Base-by-base conservation (phyloP, 208 protist genomes). In the Leishmania amazonensis region DNA sequence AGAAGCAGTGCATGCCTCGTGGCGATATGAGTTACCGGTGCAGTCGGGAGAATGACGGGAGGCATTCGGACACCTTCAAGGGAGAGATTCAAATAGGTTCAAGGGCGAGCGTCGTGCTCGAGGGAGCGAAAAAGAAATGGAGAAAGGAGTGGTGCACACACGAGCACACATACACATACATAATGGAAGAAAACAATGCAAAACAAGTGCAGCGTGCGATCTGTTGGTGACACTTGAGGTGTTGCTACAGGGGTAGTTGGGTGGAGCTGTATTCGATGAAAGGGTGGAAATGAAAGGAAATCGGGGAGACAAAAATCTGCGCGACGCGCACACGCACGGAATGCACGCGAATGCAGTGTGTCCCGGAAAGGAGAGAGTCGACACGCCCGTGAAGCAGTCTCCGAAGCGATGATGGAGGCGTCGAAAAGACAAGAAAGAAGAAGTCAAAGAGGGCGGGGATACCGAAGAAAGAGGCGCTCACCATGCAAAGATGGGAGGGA, bases 1-100 rank as follows among this genome's bases (percentile, higher is more conserved):
- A 84, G 8, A 80, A 76, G 70, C 81, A 80, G 40, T 1, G 72
- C 72, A 76, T 76, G 47, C 54, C 24, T 15, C 28, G 5, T 58
- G 13, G 3, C 38, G 4, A 71, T 45, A 28, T 9, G 38, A 45
- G 13, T 38, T 28, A 71, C 13, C 38, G 35, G 31, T 28, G 1
- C 15, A 3, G 31, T 35, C 35, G n/a, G 24, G 31, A 31, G 62
- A 7, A n/a, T 21, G n/a, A 2, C 21, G n/a, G 31, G 62, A 68
- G 62, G 21, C 21, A 58, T 9, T 7, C 54, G 54, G 21, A n/a
- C 31, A 68, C 21, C 21, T 40, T 40, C 62, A 38, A 68, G 0
- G 0, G 31, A 68, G 62, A 21, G 62, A 9, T 28, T n/a, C 62
- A 19, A 47, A 71, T 17, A 47, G 15, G 45, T 0, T 11, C 7